Evolutionary conservation across 1,139 yeast species (phyloP), one percentile per base, ranked within the genome.

Genomic region (Debaryomyces sp.): DNA sequence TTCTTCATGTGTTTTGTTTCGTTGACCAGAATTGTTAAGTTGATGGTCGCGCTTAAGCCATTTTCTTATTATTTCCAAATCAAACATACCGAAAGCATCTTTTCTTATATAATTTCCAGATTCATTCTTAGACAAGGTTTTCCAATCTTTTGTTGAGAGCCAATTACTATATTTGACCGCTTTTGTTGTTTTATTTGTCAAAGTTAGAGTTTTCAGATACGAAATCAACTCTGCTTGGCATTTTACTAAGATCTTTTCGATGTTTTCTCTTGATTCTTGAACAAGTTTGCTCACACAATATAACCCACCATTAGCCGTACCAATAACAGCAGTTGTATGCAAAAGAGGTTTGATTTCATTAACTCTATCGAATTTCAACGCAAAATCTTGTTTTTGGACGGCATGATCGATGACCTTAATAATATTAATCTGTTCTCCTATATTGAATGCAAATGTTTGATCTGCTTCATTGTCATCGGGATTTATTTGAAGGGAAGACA

Each of bases 231-330:
- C 67, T 29, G 56, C 54, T 21, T 42, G 41, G 44, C 65, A 59
- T 18, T 50, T 52, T 1, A 37, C 50, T 2, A 62, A 38, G 1
- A 53, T 43, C 2, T 38, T 47, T 17, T 40, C 47, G 6, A 56
- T 30, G 8, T 55, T 57, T 33, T 59, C 52, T 35, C 68, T 73
- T 17, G 67, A 61, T 45, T 69, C 72, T 3, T 39, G 29, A 13
- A 13, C 13, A 33, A 40, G 26, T 22, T 24, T 59, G 37, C 57
- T 53, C 5, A 61, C 13, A 3, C 47, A 50, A 48, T 66, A 70
- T 8, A 74, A 53, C 2, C 70, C 75, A 7, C 80, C 80, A 52
- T 61, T 61, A 1, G 64, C 63, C 0, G 78, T 74, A 4, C 77
- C 78, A 21, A 73, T 47, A 1, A 71, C 44, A 0, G 63, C 70